Evolutionary conservation across 495 filamentous ascomycete genomes (phyloP).

Genomic region (Platismatia glauca): DNA sequence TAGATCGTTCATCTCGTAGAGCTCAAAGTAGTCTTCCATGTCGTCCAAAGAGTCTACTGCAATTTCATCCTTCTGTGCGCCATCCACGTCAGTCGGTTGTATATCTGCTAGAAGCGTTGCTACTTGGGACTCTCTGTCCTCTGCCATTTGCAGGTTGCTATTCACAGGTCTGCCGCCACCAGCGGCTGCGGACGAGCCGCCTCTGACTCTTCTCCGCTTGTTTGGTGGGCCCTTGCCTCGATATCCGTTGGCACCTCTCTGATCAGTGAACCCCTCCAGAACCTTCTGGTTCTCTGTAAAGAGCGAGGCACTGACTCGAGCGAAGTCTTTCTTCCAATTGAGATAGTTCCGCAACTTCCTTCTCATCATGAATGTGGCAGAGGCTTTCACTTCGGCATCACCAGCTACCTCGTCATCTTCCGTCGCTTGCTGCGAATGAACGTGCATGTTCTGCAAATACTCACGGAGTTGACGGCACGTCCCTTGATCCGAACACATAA

Average conservation of each 20-base stretch:
- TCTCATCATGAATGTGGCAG: constrained; percentile 81
- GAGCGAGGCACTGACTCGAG: constrained; percentile 66
- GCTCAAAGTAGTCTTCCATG: constrained; percentile 85
- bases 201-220: constrained; percentile 83
- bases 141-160: constrained; percentile 65
- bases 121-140: constrained; percentile 71
- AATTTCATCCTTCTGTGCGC: constrained; percentile 61
- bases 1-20: constrained; percentile 86
- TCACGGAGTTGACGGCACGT: constrained; percentile 86
- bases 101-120: constrained; percentile 57
- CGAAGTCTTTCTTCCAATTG: constrained; percentile 83
- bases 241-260: constrained; percentile 34
- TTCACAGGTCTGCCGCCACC: constrained; percentile 49
- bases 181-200: constrained; percentile 54
- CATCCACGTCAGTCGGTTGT: constrained; percentile 55
- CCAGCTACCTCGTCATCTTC: constrained; percentile 34
- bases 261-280: constrained; percentile 44
- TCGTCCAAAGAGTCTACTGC: constrained; percentile 72
- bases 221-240: constrained; percentile 65
- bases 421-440: constrained; percentile 42
- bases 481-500: constrained; percentile 88
- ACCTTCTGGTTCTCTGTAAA: constrained; percentile 74
- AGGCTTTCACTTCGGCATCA: constrained; percentile 44
- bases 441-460: constrained; percentile 84
- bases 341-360: constrained; percentile 80